Evolutionary conservation across 306 rosid genomes (phyloP), one percentile per base, ranked within the genome.

Genomic region (Sophora flavescens): DNA sequence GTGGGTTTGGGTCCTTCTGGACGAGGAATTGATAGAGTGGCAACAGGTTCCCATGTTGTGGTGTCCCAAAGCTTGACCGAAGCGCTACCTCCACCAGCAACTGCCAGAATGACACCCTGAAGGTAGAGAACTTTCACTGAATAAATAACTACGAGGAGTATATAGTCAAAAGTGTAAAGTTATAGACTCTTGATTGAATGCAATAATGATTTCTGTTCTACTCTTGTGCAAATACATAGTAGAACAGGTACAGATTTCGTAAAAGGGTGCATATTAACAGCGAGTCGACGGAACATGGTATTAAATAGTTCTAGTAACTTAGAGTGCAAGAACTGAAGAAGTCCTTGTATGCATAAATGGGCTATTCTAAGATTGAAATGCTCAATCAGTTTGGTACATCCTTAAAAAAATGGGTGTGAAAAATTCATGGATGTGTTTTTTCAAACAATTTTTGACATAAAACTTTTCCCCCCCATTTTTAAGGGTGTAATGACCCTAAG

Each of bases 41-140:
- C 91, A 83, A 89, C 57, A 70, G 84, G 77, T 48, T 83, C 79
- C 99, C 99, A 96, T 3, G 99, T 78, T 80, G 77, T 78, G 8
- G 99, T 96, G 84, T 92, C 98, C 99, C 99, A 96, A 39, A 96
- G 88, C 83, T 92, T 96, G 72, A 96, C 88, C 0, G 99, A 96
- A 32, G 97, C 98, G 66, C 99, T 96, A 45, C 97, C 92, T 73
- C 99, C 99, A 8, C 99, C 98, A 39, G 99, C 99, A 72, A 87
- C 99, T n/a, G 99, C 99, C 82, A 93, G 87, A 83, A 91, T 80
- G 53, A 96, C 63, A 70, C 98, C 99, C 99, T 96, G 90, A 63
- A 42, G 28, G 59, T 11, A 11, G 18, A 54, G 61, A 71, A 57
- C 39, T 26, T 70, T 36, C 35, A 62, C 16, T 59, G 63, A 62